Conservation (phyloP, 2,329 filamentous ascomycete genomes). For the Fusarium sp. region DNA sequence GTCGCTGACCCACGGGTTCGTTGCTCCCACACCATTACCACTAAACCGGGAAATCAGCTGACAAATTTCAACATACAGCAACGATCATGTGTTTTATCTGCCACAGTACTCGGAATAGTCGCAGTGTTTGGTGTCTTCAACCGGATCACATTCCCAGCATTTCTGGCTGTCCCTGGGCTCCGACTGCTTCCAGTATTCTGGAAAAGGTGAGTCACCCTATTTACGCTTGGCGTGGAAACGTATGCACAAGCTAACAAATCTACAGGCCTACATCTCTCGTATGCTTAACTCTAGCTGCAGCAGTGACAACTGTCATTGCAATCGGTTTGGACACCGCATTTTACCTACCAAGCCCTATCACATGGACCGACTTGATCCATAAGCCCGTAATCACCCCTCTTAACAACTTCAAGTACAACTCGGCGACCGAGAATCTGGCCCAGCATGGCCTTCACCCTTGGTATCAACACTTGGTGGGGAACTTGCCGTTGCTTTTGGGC, state of each 20-base stretch:
- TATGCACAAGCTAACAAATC: slow-evolving; percentile 40
- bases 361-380: slow-evolving; percentile 72
- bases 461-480: slow-evolving; percentile 81
- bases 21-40: slow-evolving; percentile 28
- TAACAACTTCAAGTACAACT: slow-evolving; percentile 84
- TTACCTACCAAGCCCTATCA: slow-evolving; percentile 75
- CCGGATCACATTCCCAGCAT: slow-evolving; percentile 96
- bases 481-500: slow-evolving; percentile 77
- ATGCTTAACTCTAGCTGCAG: slow-evolving; percentile 73
- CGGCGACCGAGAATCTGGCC: slow-evolving; percentile 76
- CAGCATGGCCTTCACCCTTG: slow-evolving; percentile 82
- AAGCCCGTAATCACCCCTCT: slow-evolving; percentile 80
- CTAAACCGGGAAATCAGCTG: slow-evolving; percentile 26
- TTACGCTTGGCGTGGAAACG: slow-evolving; percentile 26
- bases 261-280: slow-evolving; percentile 70
- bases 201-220: slow-evolving; percentile 72
- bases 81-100: slow-evolving; percentile 80
- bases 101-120: slow-evolving; percentile 82
- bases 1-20: slow-evolving; percentile 83
- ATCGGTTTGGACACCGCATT: slow-evolving; percentile 88
- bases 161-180: slow-evolving; percentile 85
- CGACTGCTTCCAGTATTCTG: slow-evolving; percentile 87
- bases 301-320: slow-evolving; percentile 77
- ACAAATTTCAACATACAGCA: slow-evolving; percentile 64
- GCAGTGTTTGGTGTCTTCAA: slow-evolving; percentile 92